These are phyloP conservation scores for Saccharum hybrid DNA, from an alignment of 202 grass and related monocot species.

Conservation along the genomic window DNA sequence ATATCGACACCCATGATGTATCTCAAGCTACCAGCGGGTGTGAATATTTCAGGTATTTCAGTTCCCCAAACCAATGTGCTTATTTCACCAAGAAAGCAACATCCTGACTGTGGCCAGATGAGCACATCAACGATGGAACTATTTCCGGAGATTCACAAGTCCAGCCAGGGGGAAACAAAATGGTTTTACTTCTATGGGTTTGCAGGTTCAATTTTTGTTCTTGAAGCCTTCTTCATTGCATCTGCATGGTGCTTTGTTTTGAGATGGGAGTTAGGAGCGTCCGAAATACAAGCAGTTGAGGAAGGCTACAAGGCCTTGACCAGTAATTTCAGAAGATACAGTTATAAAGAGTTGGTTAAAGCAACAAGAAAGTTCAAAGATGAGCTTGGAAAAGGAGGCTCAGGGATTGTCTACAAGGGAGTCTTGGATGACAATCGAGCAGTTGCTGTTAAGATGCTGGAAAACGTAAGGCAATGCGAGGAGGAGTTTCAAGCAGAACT, in stretches of 20 bases:
- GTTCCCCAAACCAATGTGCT: constrained; percentile 37
- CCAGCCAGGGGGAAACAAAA: constrained; percentile 29
- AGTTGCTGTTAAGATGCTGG: constrained; percentile 60
- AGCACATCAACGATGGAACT: not conserved
- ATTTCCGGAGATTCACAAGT: constrained; percentile 14
- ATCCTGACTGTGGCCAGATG: constrained; percentile 14
- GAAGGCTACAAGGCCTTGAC: constrained; percentile 51
- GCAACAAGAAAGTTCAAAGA: constrained; percentile 57
- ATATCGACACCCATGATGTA: constrained; percentile 28
- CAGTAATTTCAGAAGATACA: constrained; percentile 60
- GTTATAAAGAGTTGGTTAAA: constrained; percentile 54
- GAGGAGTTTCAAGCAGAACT: constrained; percentile 60
- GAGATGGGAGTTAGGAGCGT: constrained; percentile 45
- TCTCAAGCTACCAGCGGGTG: constrained; percentile 33
- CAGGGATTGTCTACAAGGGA: constrained; percentile 60
- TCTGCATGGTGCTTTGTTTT: constrained; percentile 55
- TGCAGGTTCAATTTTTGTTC: constrained; percentile 53
- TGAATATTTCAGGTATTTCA: constrained; percentile 24
- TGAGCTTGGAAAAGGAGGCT: constrained; percentile 66
- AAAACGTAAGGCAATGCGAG: constrained; percentile 55
- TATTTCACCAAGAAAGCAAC: constrained; percentile 22
- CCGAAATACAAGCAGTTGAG: constrained; percentile 51
- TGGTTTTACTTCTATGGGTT: constrained; percentile 50
- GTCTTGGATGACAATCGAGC: constrained; percentile 36
- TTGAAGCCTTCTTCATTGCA: constrained; percentile 49